These are phyloP conservation scores for Penicillium ucsense DNA, from an alignment of 495 filamentous ascomycete genomes.

Conservation along the genomic window DNA sequence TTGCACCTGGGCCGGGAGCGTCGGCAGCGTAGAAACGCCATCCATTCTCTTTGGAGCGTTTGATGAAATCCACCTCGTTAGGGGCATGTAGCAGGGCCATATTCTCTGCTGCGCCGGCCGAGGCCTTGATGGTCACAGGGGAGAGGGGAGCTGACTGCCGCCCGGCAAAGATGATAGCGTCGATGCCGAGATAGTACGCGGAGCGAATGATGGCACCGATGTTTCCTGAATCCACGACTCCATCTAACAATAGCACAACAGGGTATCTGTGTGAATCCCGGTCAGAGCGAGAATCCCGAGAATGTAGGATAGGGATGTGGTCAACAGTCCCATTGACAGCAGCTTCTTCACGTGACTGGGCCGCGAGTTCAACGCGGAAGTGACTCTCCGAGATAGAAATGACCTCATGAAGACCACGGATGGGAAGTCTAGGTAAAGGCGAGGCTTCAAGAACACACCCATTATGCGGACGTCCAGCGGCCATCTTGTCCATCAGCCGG, in stretches of 20 bases:
- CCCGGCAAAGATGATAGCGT: slow-evolving; percentile 60
- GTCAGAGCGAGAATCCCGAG: slow-evolving; percentile 1
- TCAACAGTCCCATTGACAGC: slow-evolving; percentile 54
- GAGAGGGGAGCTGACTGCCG: slow-evolving; percentile 61
- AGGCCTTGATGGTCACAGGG: slow-evolving; percentile 72
- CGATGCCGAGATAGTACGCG: slow-evolving; percentile 75
- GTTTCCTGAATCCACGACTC: slow-evolving; percentile 83
- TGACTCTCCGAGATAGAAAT: slow-evolving; percentile 22
- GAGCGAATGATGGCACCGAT: slow-evolving; percentile 81
- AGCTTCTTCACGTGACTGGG: slow-evolving; percentile 66
- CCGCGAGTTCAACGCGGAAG: slow-evolving; percentile 50
- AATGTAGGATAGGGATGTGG: slow-evolving; percentile 22
- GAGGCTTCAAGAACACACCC: slow-evolving; percentile 83
- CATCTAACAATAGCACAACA: slow-evolving; percentile 70
- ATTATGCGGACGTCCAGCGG: slow-evolving; percentile 77
- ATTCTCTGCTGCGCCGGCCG: slow-evolving; percentile 74
- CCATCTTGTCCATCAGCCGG: slow-evolving; percentile 72
- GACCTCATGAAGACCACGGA: slow-evolving; percentile 46
- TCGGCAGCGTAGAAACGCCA: slow-evolving; percentile 81
- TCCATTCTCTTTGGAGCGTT: slow-evolving; percentile 52
- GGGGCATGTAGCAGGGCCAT: slow-evolving; percentile 58
- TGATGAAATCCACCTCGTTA: slow-evolving; percentile 59
- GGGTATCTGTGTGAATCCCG: slow-evolving; percentile 47
- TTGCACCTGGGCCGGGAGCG: slow-evolving; percentile 36
- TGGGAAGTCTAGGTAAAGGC: slow-evolving; percentile 63